These are phyloP conservation scores for Cryphonectria radicalis DNA, from an alignment of 2,329 filamentous ascomycete species.

Conservation along the genomic window DNA sequence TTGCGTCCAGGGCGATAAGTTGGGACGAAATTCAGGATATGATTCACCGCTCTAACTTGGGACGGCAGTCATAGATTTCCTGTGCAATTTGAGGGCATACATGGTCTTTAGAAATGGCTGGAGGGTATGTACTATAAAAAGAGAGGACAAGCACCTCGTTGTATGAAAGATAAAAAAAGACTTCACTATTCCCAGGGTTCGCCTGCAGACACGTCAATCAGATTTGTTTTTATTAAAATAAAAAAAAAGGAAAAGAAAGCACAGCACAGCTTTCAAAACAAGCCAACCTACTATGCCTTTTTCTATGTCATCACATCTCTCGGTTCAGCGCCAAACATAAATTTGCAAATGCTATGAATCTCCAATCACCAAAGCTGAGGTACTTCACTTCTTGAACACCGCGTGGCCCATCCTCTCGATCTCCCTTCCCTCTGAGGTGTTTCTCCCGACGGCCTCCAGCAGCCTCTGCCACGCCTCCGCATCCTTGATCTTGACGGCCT, in stretches of 20 bases:
- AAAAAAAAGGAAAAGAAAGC: too few species aligned
- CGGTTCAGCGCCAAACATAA: neutral
- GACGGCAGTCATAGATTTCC: constrained; percentile 48
- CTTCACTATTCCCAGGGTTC: constrained; percentile 1
- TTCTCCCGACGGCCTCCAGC: constrained; percentile 72
- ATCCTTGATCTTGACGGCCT: constrained; percentile 84
- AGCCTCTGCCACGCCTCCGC: constrained; percentile 74
- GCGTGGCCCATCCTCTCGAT: constrained; percentile 78
- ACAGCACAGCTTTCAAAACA: neutral
- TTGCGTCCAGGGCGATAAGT: constrained; percentile 68
- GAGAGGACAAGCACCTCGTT: constrained; percentile 12
- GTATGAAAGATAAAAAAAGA: neutral
- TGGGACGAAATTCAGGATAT: constrained; percentile 92
- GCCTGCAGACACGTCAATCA: neutral
- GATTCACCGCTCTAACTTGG: constrained; percentile 83
- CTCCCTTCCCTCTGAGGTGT: constrained; percentile 70
- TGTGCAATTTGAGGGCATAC: neutral
- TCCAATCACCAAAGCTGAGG: neutral
- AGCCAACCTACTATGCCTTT: neutral
- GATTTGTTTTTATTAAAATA: neutral
- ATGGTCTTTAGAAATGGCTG: too few species aligned
- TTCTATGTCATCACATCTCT: neutral
- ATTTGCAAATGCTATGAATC: neutral
- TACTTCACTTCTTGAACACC: constrained; percentile 53
- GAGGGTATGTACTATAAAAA: constrained; percentile 9